Conservation (phyloP, 2,329 filamentous ascomycete species). For the Sordariomycetes sp. region DNA sequence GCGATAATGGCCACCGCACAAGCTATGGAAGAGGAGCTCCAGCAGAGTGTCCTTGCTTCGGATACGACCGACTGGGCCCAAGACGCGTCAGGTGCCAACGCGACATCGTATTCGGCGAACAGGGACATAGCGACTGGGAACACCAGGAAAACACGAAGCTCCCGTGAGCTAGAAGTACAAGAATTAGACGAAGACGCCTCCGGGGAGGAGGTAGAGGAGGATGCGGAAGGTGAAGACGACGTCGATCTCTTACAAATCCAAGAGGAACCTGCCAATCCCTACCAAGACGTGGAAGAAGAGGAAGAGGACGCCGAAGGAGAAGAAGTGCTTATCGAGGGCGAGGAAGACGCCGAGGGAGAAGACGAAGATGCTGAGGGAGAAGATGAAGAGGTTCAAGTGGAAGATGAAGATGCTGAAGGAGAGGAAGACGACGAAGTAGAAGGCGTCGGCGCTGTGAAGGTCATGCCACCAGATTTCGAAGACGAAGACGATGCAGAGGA, state of each 20-base stretch:
- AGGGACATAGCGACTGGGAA: slow-evolving; percentile 9
- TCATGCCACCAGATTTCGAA: slow-evolving; percentile 38
- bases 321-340: neutral
- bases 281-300: slow-evolving; percentile 20
- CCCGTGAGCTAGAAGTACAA: slow-evolving; percentile 15
- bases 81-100: slow-evolving; percentile 10
- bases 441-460: slow-evolving; percentile 48
- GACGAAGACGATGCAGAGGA: slow-evolving; percentile 24
- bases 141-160: slow-evolving; percentile 1
- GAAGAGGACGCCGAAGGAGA: slow-evolving; percentile 22
- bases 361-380: slow-evolving; percentile 15
- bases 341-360: no score
- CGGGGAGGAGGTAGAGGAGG: slow-evolving; percentile 31
- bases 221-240: slow-evolving; percentile 33
- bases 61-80: slow-evolving; percentile 31
- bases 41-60: slow-evolving; percentile 43
- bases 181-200: slow-evolving; percentile 31
- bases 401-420: slow-evolving; percentile 15
- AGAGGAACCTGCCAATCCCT: no score
- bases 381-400: slow-evolving; percentile 15
- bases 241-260: no score
- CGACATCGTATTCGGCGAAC: slow-evolving; percentile 21
- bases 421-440: slow-evolving; percentile 38
- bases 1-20: slow-evolving; percentile 40
- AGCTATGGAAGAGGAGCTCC: slow-evolving; percentile 47